Conservation (phyloP, 148 eudicot species). For the Heliamphora exappendiculata region DNA sequence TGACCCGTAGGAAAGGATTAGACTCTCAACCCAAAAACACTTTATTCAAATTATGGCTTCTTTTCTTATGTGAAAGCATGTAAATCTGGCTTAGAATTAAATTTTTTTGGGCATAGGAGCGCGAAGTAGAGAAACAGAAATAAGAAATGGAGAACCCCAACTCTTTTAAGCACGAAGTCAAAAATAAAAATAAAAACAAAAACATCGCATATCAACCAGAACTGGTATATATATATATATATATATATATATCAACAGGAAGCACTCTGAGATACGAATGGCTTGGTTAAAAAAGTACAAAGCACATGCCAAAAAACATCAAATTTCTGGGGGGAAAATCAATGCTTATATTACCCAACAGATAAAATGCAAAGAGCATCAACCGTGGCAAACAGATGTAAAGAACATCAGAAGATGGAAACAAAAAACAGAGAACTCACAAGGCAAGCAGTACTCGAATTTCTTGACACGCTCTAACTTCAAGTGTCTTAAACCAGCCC, state of each 20-base stretch:
- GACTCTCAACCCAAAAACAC: neutral
- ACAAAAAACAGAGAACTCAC: constrained; percentile 43
- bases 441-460: constrained; percentile 92
- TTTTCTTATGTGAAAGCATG: neutral
- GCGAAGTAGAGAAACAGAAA: no score
- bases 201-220: neutral
- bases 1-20: neutral
- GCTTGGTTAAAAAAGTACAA: neutral
- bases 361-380: neutral
- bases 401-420: neutral
- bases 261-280: neutral
- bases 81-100: neutral
- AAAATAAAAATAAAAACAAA: neutral
- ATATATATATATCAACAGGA: neutral
- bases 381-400: neutral
- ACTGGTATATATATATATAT: neutral
- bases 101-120: neutral
- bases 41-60: neutral
- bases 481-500: constrained; percentile 76
- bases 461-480: constrained; percentile 82
- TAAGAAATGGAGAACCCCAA: neutral
- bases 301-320: neutral
- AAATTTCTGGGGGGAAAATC: no score
- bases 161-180: neutral
- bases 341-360: neutral